Base-by-base conservation (phyloP, 1,139 yeast genomes). In the Suhomyces bolitotheri region DNA sequence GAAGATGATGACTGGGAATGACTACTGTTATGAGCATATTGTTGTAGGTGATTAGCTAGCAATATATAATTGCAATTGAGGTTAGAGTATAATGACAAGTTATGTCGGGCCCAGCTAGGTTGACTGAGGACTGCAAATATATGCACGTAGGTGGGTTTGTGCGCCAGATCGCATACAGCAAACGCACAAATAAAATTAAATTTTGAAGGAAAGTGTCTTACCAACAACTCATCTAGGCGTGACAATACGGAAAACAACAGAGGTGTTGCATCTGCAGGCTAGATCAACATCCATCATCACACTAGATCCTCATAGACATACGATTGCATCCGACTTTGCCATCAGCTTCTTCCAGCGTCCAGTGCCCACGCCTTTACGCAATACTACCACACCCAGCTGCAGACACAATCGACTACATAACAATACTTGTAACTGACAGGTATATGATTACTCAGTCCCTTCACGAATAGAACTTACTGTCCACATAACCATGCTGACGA, bases 111-210 rank as follows among this genome's bases (percentile, higher is more conserved):
- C n/a, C n/a, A n/a, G n/a, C n/a, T n/a, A n/a, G n/a, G n/a, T n/a
- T n/a, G n/a, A n/a, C n/a, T n/a, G n/a, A n/a, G n/a, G n/a, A n/a
- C n/a, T n/a, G n/a, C n/a, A n/a, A n/a, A n/a, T n/a, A n/a, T n/a
- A n/a, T n/a, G n/a, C n/a, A n/a, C n/a, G n/a, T n/a, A n/a, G n/a
- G n/a, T n/a, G n/a, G n/a, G n/a, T n/a, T n/a, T n/a, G n/a, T 17
- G 20, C 8, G 20, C 29, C 29, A 27, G 39, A 29, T 28, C 30
- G 29, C 25, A 23, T 26, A 26, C 30, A 31, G 34, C 34, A 35
- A 9, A 8, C 24, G 20, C 20, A 17, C 20, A 17, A 17, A 7
- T 7, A 8, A 17, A 17, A 17, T 7, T 7, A 17, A 6, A 17
- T 17, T 8, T n/a, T n/a, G n/a, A n/a, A 17, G 8, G 6, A 17